Evolutionary conservation across 2,329 filamentous ascomycete genomes (phyloP), one percentile per base, ranked within the genome.

Genomic region (Ophiostoma pallidulum): DNA sequence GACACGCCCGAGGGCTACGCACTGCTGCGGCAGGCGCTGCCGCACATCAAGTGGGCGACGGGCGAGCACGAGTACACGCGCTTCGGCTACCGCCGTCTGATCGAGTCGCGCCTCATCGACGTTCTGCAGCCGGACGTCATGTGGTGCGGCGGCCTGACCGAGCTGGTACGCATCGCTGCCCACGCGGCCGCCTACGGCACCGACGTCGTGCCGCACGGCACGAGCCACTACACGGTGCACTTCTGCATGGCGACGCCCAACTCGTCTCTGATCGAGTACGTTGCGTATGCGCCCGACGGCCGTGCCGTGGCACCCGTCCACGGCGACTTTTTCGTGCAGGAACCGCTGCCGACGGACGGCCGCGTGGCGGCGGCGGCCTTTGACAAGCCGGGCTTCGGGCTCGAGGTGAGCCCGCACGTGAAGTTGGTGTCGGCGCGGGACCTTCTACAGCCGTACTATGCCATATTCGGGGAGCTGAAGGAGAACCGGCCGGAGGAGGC

Each of bases 41-140:
- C 47, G 18, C 42, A 43, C 31, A 26, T 49, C 32, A 37, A 40
- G 47, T 49, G 42, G 40, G 41, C 47, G 16, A 49, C 47, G 14
- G 47, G 47, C 20, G 47, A 49, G 29, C 47, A 49, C 32, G 47
- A 49, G 28, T 49, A 38, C 41, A 45, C 47, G 31, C 47, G 47
- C 8, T 49, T 31, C 26, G 47, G 47, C 13, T 49, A 46, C 47
- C 41, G 47, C 6, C 33, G 38, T 32, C 32, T 49, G 26, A 40
- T 49, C 36, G 47, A 45, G 26, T 32, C 31, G 29, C 47, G 47
- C 16, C 18, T 45, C 19, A 12, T 49, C 18, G 47, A 49, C 32
- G 41, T 49, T 13, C 31, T 49, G 35, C 47, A 49, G 47, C 47
- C 47, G 7, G 47, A 49, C 41, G 47, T 49, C 32, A 49, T 49